Evolutionary conservation across 768 basidiomycete genomes (phyloP).

Genomic region (Chlorophyllum brunneum): DNA sequence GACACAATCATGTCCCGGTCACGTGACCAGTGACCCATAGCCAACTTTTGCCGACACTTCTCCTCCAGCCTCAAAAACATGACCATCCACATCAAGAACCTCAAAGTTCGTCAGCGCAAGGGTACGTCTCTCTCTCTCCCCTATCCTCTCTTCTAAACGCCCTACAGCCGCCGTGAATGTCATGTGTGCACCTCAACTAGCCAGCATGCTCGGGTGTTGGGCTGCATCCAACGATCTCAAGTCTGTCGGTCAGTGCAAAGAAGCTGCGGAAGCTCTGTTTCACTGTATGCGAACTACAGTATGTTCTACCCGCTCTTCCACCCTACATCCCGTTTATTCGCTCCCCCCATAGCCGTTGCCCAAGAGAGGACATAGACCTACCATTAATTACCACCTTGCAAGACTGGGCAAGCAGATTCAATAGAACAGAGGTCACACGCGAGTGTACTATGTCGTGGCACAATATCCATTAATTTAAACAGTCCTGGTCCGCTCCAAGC

Average conservation of each 20-base stretch:
- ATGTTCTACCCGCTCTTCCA: too few relatives aligned
- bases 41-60: not conserved
- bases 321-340: slow-evolving; percentile 2
- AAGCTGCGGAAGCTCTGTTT: slow-evolving; percentile 57
- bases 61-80: slow-evolving; percentile 21
- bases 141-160: not conserved
- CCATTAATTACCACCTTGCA: slow-evolving; percentile 89
- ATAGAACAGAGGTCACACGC: too few relatives aligned
- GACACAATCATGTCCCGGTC: not conserved
- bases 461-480: too few relatives aligned
- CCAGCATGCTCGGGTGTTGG: slow-evolving; percentile 84
- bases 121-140: slow-evolving; percentile 45
- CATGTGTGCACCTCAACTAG: slow-evolving; percentile 66
- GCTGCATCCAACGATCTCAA: slow-evolving; percentile 65
- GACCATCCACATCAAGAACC: slow-evolving; percentile 72
- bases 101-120: slow-evolving; percentile 78
- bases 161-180: slow-evolving; percentile 40
- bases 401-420: slow-evolving; percentile 72
- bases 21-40: not conserved
- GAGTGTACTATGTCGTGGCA: too few relatives aligned
- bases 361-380: slow-evolving; percentile 64
- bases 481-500: too few relatives aligned
- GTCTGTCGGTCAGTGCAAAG: slow-evolving; percentile 51
- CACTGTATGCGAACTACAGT: slow-evolving; percentile 87
- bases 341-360: slow-evolving; percentile 25